Conservation (phyloP, 2,329 filamentous ascomycete species). For the Colletotrichum sansevieriae region DNA sequence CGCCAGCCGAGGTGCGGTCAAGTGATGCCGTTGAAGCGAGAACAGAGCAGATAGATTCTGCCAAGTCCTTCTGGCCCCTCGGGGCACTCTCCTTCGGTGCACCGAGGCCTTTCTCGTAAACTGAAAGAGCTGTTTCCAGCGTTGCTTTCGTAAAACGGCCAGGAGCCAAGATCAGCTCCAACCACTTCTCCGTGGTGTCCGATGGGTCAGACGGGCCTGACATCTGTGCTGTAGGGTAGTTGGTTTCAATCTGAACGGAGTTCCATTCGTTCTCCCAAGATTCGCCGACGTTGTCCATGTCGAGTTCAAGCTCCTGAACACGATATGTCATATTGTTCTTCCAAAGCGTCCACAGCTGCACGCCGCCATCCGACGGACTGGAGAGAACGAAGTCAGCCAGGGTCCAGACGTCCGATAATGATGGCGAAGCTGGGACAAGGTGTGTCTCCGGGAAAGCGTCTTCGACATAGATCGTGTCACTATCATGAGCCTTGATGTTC, state of each 20-base stretch:
- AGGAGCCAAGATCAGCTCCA: constrained; percentile 84
- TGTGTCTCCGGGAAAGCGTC: constrained; percentile 76
- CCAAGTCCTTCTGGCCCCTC: constrained; percentile 69
- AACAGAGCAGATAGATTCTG: constrained; percentile 81
- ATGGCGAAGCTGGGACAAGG: constrained; percentile 77
- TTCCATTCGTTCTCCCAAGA: constrained; percentile 80
- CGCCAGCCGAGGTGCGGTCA: constrained; percentile 70
- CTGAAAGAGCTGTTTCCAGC: constrained; percentile 84
- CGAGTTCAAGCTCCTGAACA: constrained; percentile 79
- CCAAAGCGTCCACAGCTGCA: constrained; percentile 83
- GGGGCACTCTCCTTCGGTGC: constrained; percentile 55
- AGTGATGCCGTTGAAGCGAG: constrained; percentile 78
- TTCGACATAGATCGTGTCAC: constrained; percentile 73
- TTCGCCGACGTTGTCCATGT: constrained; percentile 71
- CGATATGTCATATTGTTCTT: constrained; percentile 86
- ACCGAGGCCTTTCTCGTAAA: constrained; percentile 79
- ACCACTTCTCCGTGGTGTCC: constrained; percentile 86
- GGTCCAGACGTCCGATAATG: constrained; percentile 82
- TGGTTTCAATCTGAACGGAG: constrained; percentile 72
- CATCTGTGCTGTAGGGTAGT: constrained; percentile 65
- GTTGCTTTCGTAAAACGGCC: constrained; percentile 84
- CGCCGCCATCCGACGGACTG: constrained; percentile 64
- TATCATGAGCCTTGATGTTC: constrained; percentile 75
- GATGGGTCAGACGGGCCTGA: constrained; percentile 74
- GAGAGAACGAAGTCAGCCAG: constrained; percentile 81